Conservation (phyloP, 441 rosid genomes). For the Aquilaria agallochum region DNA sequence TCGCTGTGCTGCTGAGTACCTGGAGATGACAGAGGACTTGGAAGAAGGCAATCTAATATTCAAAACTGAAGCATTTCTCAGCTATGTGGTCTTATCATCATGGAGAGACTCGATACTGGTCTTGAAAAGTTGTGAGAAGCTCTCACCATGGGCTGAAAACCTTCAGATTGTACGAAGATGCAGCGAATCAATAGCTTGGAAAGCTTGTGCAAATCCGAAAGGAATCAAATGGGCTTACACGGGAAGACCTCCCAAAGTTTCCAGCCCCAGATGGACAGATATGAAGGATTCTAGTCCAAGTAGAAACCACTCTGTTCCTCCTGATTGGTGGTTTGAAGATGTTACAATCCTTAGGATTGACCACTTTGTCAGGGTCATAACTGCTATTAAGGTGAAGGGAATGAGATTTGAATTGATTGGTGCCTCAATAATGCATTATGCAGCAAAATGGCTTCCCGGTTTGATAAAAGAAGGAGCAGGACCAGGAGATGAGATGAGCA, state of each 20-base stretch:
- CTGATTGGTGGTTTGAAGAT: conserved; percentile 99
- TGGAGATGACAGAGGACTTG: conserved; percentile 98
- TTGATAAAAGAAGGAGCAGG: conserved; percentile 53
- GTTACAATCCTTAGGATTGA: conserved; percentile 87
- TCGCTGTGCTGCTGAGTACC: conserved; percentile 88
- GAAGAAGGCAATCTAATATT: conserved; percentile 96
- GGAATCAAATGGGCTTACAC: conserved; percentile 92
- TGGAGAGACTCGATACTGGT: conserved; percentile 95
- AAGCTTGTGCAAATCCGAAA: conserved; percentile 95
- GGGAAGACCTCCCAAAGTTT: conserved; percentile 59
- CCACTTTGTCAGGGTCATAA: conserved; percentile 85
- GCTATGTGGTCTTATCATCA: conserved; percentile 91
- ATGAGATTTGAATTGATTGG: conserved; percentile 87
- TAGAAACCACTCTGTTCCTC: conserved; percentile 69
- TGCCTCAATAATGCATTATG: conserved; percentile 77
- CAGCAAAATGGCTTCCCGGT: conserved; percentile 84
- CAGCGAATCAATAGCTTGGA: conserved; percentile 97
- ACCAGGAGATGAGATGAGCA: conserved; percentile 56
- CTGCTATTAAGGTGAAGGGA: conserved; percentile 94
- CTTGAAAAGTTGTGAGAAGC: conserved; percentile 80
- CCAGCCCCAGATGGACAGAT: conserved; percentile 86
- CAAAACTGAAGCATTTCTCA: conserved; percentile 96
- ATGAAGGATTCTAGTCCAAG: conserved; percentile 77
- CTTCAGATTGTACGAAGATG: conserved; percentile 91
- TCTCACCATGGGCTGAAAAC: conserved; percentile 96